phyloP scores from a whole-genome alignment of 1,284 basidiomycete genomes.

The Melanopsichium pennsylvanicum region DNA sequence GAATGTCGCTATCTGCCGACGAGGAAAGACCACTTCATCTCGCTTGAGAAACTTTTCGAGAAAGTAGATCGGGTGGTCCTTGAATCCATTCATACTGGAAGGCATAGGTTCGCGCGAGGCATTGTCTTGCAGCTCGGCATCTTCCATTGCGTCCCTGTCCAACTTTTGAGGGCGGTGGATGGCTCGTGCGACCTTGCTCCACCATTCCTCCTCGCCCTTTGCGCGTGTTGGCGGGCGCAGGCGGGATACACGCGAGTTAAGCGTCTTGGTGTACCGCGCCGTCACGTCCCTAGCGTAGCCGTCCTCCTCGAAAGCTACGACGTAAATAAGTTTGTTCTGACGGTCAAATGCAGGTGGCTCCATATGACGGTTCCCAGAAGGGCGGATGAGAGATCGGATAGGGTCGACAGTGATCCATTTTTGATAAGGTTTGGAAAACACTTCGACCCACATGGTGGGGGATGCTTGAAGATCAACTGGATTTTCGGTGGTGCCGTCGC shows the following conservation, averaged over 20 bases:
- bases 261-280: constrained; percentile 76
- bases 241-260: constrained; percentile 82
- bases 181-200: constrained; percentile 68
- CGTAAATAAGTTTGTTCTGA: constrained; percentile 90
- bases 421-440: constrained; percentile 89
- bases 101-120: constrained; percentile 94
- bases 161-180: constrained; percentile 67
- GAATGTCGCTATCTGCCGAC: constrained; percentile 83
- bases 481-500: constrained; percentile 59
- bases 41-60: constrained; percentile 87
- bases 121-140: constrained; percentile 83
- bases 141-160: constrained; percentile 89
- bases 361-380: constrained; percentile 69
- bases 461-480: constrained; percentile 68
- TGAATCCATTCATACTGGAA: constrained; percentile 86
- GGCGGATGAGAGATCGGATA: constrained; percentile 70
- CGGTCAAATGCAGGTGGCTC: constrained; percentile 75
- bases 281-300: constrained; percentile 71
- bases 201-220: constrained; percentile 79
- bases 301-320: constrained; percentile 89
- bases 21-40: constrained; percentile 84
- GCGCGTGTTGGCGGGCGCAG: constrained; percentile 76
- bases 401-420: constrained; percentile 95
- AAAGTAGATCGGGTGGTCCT: constrained; percentile 92
- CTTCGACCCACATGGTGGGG: constrained; percentile 96